Percentiles rank a stretch among this genome's conserved stretches.
phyloP scores from a whole-genome alignment of 164 flowering plant genomes.

The Stephania yunnanensis region DNA sequence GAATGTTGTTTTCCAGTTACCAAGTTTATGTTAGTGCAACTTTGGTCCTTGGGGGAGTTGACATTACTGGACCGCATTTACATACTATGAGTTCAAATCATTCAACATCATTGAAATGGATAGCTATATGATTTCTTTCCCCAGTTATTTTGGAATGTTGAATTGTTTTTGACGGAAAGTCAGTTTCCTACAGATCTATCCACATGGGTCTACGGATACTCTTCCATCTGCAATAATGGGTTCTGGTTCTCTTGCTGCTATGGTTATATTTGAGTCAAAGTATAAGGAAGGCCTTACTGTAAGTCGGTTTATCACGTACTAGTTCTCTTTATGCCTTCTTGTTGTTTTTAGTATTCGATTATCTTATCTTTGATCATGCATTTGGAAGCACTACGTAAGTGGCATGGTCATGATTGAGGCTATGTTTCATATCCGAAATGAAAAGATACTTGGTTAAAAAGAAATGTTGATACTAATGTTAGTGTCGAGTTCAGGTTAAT shows the following conservation, averaged over 20 bases:
- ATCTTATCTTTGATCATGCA: background rate
- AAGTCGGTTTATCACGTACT: constrained; percentile 28
- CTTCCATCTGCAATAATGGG: constrained; percentile 98
- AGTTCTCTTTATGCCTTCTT: background rate
- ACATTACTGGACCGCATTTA: constrained; percentile 91
- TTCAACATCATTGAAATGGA: background rate
- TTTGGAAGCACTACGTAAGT: background rate
- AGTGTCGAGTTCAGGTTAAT: background rate
- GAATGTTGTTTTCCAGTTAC: constrained; percentile 39
- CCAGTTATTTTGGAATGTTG: background rate
- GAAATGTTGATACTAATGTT: background rate
- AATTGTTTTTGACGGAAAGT: constrained; percentile 1
- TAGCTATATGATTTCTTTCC: background rate
- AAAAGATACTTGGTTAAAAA: background rate
- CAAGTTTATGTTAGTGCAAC: constrained; percentile 94
- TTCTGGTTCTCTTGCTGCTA: constrained; percentile 96
- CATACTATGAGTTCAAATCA: constrained; percentile 68
- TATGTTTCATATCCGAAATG: background rate
- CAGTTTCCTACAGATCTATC: constrained; percentile 66
- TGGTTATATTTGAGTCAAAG: constrained; percentile 85
- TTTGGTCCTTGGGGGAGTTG: constrained; percentile 98
- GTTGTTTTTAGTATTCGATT: background rate
- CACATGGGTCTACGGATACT: constrained; percentile 97
- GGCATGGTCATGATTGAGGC: background rate
- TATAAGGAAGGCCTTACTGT: constrained; percentile 82